Evolutionary conservation across 2,329 filamentous ascomycete genomes (phyloP).

Genomic region (Stylonectria norvegica): DNA sequence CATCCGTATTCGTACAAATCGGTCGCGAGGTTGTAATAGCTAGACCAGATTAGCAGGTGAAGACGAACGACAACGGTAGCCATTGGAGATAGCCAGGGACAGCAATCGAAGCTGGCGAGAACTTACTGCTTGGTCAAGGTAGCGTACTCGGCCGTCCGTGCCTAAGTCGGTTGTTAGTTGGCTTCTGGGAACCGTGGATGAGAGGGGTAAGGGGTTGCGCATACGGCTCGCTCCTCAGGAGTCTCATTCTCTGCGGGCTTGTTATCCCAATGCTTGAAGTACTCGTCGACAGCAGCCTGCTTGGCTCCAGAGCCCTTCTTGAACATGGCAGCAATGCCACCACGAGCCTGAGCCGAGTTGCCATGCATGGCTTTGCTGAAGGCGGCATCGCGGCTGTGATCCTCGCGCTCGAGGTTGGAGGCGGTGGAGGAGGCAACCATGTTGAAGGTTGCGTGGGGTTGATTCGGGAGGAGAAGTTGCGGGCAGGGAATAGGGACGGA

Average conservation of each 20-base stretch:
- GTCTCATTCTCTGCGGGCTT: conserved; percentile 78
- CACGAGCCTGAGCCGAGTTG: conserved; percentile 62
- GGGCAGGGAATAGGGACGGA: conserved; percentile 6
- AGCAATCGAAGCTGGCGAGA: background rate
- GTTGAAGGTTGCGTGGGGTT: conserved; percentile 31
- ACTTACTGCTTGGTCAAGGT: conserved; percentile 87
- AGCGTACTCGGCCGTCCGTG: conserved; percentile 83
- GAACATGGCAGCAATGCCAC: conserved; percentile 80
- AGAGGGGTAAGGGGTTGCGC: conserved; percentile 24
- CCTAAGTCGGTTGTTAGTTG: conserved; percentile 43
- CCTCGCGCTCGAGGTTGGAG: conserved; percentile 68
- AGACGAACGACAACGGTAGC: background rate
- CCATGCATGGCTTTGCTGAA: conserved; percentile 90
- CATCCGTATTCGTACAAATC: conserved; percentile 97
- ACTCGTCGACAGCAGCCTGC: conserved; percentile 80
- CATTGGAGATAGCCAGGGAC: background rate
- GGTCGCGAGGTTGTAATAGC: conserved; percentile 96
- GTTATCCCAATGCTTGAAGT: conserved; percentile 97
- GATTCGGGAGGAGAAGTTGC: conserved; percentile 11
- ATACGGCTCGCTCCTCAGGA: conserved; percentile 72
- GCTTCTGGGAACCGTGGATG: conserved; percentile 14
- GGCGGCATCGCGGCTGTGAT: conserved; percentile 79
- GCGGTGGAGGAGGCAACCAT: conserved; percentile 42
- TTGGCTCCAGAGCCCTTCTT: conserved; percentile 74
- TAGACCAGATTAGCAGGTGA: conserved; percentile 32